Conservation (phyloP, 2,329 filamentous ascomycete genomes). For the Colletotrichum neosansevieriae region DNA sequence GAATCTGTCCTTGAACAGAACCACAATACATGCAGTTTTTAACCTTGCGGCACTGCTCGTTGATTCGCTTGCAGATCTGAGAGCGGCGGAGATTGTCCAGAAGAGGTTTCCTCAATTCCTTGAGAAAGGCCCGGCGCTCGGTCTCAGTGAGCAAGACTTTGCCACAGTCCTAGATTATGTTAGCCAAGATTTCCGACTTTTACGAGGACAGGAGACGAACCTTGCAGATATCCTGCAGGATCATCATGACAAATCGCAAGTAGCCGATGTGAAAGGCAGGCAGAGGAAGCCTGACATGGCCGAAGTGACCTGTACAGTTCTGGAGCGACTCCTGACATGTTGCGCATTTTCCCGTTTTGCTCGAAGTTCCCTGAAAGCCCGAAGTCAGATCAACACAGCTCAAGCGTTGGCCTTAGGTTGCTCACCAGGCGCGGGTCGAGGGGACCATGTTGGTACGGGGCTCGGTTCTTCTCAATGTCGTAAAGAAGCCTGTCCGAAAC, state of each 20-base stretch:
- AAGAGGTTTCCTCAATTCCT: slow-evolving; percentile 81
- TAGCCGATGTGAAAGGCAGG: slow-evolving; percentile 98
- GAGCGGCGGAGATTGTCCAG: slow-evolving; percentile 88
- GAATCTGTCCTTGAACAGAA: slow-evolving; percentile 88
- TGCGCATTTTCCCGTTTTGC: slow-evolving; percentile 81
- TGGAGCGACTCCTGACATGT: slow-evolving; percentile 87
- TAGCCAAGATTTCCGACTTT: not conserved
- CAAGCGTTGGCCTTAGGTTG: slow-evolving; percentile 35
- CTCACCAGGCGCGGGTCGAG: slow-evolving; percentile 82
- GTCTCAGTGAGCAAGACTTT: slow-evolving; percentile 84
- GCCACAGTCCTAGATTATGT: slow-evolving; percentile 74
- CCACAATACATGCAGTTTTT: slow-evolving; percentile 85
- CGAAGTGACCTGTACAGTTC: slow-evolving; percentile 94
- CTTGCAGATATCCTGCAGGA: slow-evolving; percentile 96
- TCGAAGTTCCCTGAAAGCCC: slow-evolving; percentile 78
- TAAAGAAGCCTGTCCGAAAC: slow-evolving; percentile 95
- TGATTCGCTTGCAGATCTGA: slow-evolving; percentile 88
- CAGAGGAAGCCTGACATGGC: slow-evolving; percentile 88
- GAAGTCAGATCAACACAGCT: not conserved
- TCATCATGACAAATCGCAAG: slow-evolving; percentile 90
- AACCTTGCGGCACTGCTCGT: slow-evolving; percentile 89
- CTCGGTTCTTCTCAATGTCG: slow-evolving; percentile 84
- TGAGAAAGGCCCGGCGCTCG: slow-evolving; percentile 82
- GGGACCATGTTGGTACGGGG: slow-evolving; percentile 83
- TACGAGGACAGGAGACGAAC: slow-evolving; percentile 45